Percentiles rank a stretch among this genome's conserved stretches.
phyloP scores from a whole-genome alignment of 352 stramenopile genomes.

The Ophiocytium majus region DNA sequence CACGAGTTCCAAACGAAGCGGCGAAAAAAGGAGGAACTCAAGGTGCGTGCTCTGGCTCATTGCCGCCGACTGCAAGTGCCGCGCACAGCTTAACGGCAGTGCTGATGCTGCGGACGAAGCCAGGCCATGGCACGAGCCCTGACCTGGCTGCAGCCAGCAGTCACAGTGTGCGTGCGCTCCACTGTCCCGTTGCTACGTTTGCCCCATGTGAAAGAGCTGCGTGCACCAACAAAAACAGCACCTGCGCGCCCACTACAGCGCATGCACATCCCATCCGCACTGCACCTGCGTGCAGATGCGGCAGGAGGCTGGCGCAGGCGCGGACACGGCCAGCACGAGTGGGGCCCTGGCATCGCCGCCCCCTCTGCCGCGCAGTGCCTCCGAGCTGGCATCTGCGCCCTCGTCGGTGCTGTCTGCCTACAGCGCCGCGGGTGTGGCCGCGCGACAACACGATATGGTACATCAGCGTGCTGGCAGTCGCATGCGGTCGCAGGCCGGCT shows the following conservation, averaged over 20 bases:
- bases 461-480: too few relatives aligned
- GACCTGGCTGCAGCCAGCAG: background rate
- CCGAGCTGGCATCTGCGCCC: background rate
- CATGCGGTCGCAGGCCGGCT: too few relatives aligned
- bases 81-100: too few relatives aligned
- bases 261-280: background rate
- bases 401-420: background rate
- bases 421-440: too few relatives aligned
- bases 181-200: background rate
- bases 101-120: background rate
- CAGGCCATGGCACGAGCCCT: background rate
- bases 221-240: background rate
- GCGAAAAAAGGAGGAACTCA: constrained; percentile 39
- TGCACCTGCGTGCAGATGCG: background rate
- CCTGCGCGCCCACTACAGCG: background rate
- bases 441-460: too few relatives aligned
- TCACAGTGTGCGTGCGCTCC: background rate
- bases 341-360: background rate
- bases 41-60: constrained; percentile 9
- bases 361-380: background rate
- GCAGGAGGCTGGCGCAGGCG: background rate
- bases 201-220: background rate
- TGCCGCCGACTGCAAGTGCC: background rate
- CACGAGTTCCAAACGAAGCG: constrained; percentile 56
- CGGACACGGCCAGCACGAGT: too few relatives aligned